Evolutionary conservation across 306 rosid genomes (phyloP).

Genomic region (Ziziphus jujuba): DNA sequence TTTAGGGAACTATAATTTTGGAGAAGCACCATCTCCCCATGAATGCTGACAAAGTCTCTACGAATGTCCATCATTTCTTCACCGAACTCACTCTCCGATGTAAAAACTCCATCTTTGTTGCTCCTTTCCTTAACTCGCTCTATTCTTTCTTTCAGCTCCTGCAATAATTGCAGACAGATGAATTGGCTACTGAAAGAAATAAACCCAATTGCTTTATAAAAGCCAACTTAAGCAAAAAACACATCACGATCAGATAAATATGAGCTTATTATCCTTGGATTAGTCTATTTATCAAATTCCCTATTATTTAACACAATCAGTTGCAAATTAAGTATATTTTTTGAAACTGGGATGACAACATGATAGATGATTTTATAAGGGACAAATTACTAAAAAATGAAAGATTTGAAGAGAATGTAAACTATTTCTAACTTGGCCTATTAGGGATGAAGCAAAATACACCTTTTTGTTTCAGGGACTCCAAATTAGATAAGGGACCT

Average conservation of each 20-base stretch:
- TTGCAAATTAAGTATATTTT: not conserved
- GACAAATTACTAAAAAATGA: not conserved
- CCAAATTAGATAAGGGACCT: not conserved
- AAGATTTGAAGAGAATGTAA: not conserved
- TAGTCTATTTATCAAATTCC: not conserved
- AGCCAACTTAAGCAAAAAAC: not conserved
- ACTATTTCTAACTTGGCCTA: not conserved
- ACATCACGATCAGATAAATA: not conserved
- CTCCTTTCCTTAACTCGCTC: conserved; percentile 71
- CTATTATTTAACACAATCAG: not conserved
- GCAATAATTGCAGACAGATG: conserved; percentile 12
- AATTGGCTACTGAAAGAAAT: conserved; percentile 18
- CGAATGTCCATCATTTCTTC: conserved; percentile 96
- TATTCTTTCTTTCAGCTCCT: conserved; percentile 89
- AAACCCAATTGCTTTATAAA: not conserved
- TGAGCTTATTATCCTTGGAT: not conserved
- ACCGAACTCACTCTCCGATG: conserved; percentile 77
- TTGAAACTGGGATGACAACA: not conserved
- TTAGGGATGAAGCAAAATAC: not conserved
- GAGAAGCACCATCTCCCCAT: conserved; percentile 96
- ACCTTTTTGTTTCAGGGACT: not conserved
- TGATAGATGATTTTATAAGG: not conserved
- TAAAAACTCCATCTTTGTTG: conserved; percentile 44
- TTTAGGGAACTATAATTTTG: conserved; percentile 93
- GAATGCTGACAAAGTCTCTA: conserved; percentile 90